Base-by-base conservation (phyloP, 257 asterid species). In the Coffea canephora region DNA sequence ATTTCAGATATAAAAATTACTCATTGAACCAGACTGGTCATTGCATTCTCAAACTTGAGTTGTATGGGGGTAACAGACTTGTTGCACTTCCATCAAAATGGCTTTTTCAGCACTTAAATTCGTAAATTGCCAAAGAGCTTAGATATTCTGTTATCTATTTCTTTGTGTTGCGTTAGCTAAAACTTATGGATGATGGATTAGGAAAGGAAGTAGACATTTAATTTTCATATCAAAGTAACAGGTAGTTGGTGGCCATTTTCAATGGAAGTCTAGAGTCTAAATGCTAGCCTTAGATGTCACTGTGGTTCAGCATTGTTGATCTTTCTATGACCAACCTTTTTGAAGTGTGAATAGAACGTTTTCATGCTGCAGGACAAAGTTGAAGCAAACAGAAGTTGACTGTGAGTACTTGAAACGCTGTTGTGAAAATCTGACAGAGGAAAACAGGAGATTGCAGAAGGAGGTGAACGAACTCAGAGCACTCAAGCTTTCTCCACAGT, bases 361-460 rank as follows among this genome's bases (percentile, higher is more conserved):
- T 0, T 27, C 57, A 81, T 39, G 7, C 45, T 84, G 83, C 90
- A 95, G 99, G 94, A 96, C 98, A 2, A 96, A 96, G 86, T 74
- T 96, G 93, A 96, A 94, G 89, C 99, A 96, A 78, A 94, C 98
- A 0, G 99, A 96, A 88, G 94, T 96, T 0, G 99, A 96, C 74
- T 96, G 97, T 49, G 99, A 96, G 83, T 92, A 93, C 81, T 89
- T 96, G 75, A 76, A 93, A 83, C 94, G 93, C 5, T 96, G 99
- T 62, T 96, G 98, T 41, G 99, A 92, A 73, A 89, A 89, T 78
- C 91, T 96, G 52, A 91, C 98, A 0, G 94, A 91, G 65, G 99
- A 96, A 71, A 96, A 96, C 79, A 82, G 96, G 7, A 89, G 97
- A 23, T 69, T 96, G 73, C 97, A 89, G 83, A 96, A 91, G 86